phyloP scores from a whole-genome alignment of 129 eudicot species.

The Tagetes erecta region DNA sequence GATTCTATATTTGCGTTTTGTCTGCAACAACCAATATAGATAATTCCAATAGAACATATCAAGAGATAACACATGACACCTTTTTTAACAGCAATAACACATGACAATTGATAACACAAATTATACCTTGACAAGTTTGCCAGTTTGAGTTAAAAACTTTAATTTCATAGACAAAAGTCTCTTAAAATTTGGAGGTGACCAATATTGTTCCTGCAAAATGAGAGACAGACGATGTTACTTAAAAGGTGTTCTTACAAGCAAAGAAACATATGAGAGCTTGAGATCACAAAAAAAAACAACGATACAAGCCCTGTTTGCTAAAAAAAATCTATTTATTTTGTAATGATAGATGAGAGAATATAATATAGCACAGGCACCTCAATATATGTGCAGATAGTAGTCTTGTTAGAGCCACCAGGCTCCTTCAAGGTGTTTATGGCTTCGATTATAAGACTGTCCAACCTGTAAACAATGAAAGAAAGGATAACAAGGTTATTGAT shows the following conservation, averaged over 20 bases:
- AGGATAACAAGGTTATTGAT: constrained; percentile 14
- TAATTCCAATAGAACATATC: not conserved
- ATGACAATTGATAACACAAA: not conserved
- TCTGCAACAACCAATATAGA: constrained; percentile 36
- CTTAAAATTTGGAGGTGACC: constrained; percentile 93
- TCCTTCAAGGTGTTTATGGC: constrained; percentile 85
- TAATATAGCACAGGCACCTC: constrained; percentile 51
- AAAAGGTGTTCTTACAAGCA: not conserved
- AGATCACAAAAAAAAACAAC: constrained; percentile 2
- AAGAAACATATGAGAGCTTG: not conserved
- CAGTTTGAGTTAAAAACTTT: constrained; percentile 70
- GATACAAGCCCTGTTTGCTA: not conserved
- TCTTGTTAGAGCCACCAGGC: constrained; percentile 88
- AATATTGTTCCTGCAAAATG: constrained; percentile 69
- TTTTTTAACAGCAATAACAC: not conserved
- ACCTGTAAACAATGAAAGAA: constrained; percentile 43
- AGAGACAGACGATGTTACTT: constrained; percentile 8
- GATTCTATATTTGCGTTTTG: constrained; percentile 68
- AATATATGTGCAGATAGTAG: constrained; percentile 79
- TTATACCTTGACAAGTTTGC: constrained; percentile 73
- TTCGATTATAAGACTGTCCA: constrained; percentile 93
- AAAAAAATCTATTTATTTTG: not conserved
- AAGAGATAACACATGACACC: not conserved
- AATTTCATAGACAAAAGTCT: constrained; percentile 78
- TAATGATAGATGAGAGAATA: not conserved